A percentile compares a stretch with the other conserved stretches of the same genome.
Evolutionary conservation across 2,329 filamentous ascomycete species (phyloP).

Genomic region (Xylariaceae sp.): DNA sequence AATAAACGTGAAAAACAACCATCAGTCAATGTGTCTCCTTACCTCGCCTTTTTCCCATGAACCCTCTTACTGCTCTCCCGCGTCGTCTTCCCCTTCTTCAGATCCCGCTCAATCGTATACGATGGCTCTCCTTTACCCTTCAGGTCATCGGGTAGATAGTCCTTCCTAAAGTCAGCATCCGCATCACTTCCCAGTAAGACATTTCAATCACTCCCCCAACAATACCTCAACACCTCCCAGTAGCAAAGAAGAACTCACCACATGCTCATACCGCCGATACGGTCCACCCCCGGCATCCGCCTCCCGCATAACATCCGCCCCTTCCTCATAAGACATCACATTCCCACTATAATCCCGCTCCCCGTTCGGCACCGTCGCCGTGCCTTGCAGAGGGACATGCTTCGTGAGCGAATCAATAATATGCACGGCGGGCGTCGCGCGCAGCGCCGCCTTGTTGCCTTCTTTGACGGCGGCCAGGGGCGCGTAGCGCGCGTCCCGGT

Average conservation of each 20-base stretch:
- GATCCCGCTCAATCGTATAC: slow-evolving; percentile 62
- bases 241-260: slow-evolving; percentile 50
- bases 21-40: background rate
- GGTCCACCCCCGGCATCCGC: slow-evolving; percentile 61
- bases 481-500: slow-evolving; percentile 56
- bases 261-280: slow-evolving; percentile 68
- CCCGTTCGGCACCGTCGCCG: slow-evolving; percentile 71
- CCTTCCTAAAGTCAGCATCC: slow-evolving; percentile 32
- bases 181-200: background rate
- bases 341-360: slow-evolving; percentile 61
- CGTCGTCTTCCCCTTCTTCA: slow-evolving; percentile 48
- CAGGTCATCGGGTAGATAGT: slow-evolving; percentile 69
- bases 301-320: slow-evolving; percentile 79
- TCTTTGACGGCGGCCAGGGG: slow-evolving; percentile 72
- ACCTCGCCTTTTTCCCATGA: background rate
- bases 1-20: slow-evolving; percentile 2
- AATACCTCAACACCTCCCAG: no score
- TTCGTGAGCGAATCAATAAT: slow-evolving; percentile 66
- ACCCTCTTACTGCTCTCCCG: background rate
- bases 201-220: no score
- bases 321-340: slow-evolving; percentile 74
- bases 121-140: slow-evolving; percentile 79
- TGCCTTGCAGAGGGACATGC: slow-evolving; percentile 77
- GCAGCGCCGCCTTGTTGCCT: slow-evolving; percentile 70
- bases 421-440: slow-evolving; percentile 74